Percentiles rank a stretch among this genome's conserved stretches.
Conservation (phyloP, 2,329 filamentous ascomycete species). For the Ophiocordyceps camponoti-floridani region DNA sequence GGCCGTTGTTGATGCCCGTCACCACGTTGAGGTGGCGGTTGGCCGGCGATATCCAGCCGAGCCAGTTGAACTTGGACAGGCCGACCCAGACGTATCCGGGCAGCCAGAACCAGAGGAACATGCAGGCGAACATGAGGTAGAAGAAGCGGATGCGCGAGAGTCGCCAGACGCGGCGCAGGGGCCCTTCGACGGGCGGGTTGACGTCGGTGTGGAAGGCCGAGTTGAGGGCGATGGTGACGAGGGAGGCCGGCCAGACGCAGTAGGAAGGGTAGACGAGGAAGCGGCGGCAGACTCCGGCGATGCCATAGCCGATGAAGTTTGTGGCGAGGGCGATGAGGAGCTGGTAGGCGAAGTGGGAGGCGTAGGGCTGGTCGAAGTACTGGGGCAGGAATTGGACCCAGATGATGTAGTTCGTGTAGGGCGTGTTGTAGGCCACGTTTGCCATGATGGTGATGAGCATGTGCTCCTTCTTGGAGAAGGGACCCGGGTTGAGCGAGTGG, state of each 20-base stretch:
- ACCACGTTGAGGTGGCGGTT: constrained; percentile 23
- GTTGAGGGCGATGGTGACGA: constrained; percentile 37
- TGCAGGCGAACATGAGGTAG: constrained; percentile 26
- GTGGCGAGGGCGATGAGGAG: constrained; percentile 35
- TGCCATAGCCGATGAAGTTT: constrained; percentile 39
- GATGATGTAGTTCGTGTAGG: constrained; percentile 37
- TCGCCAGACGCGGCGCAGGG: constrained; percentile 23
- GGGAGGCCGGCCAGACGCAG: constrained; percentile 37
- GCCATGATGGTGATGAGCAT: constrained; percentile 45
- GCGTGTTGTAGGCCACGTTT: constrained; percentile 34
- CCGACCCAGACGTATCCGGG: constrained; percentile 35
- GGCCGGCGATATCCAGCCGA: constrained; percentile 34
- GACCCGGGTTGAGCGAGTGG: constrained; percentile 32
- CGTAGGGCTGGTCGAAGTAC: constrained; percentile 36
- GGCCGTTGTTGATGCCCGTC: constrained; percentile 24
- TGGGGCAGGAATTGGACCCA: constrained; percentile 33
- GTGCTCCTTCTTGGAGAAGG: constrained; percentile 42
- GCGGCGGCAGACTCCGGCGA: constrained; percentile 32
- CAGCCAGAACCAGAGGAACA: constrained; percentile 43
- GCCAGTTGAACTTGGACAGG: constrained; percentile 35
- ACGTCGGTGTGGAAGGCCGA: constrained; percentile 27
- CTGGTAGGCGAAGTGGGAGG: constrained; percentile 33
- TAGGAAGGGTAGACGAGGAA: constrained; percentile 38
- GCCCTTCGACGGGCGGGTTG: constrained; percentile 17
- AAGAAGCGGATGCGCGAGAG: constrained; percentile 35